Base-by-base conservation (phyloP, 805 yeast species). In the Yarrowia sp. region DNA sequence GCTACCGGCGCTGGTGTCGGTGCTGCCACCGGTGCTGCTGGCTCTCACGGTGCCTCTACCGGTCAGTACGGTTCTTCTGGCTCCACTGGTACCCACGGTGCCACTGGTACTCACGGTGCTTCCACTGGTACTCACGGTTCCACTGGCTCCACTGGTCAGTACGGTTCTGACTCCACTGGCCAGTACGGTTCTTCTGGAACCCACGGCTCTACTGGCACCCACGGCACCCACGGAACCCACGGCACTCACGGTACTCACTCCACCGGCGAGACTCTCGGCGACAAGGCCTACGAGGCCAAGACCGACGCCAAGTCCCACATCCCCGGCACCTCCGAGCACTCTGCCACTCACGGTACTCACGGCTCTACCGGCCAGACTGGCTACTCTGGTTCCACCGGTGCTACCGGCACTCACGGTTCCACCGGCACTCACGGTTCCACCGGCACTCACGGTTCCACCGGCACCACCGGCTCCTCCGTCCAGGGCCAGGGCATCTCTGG, bases 1-100 rank as follows among this genome's bases (percentile, higher is more conserved):
- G 64, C 39, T 27, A 25, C 60, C 14, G 64, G 47, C 13, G 58
- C 59, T 33, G 51, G 36, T 25, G 62, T 32, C 12, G 61, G 63
- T 25, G 49, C 10, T 35, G 36, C 38, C 25, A 56, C 13, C 13
- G 61, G 62, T n/a, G 31, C 47, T 46, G 51, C 27, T 13, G 64
- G 61, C 14, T 16, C 64, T 27, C n/a, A n/a, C n/a, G 44, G 46
- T 18, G 38, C 33, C n/a, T 24, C 31, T 41, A 29, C 32, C 13
- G 63, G 63, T 16, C 49, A 36, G 27, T n/a, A 62, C 6, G 63
- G 58, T 5, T 16, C 32, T 29, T 12, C 33, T 13, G n/a, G n/a
- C n/a, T n/a, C n/a, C 19, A 25, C 33, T 16, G 49, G 49, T n/a
- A 13, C 29, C 4, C 18, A 21, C 25, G 18, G 44, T 13, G 2